A percentile compares a stretch with the other conserved stretches of the same genome.
These are phyloP conservation scores for Coniochaeta sp. DNA, from an alignment of 2,329 filamentous ascomycete species.

Conservation along the genomic window DNA sequence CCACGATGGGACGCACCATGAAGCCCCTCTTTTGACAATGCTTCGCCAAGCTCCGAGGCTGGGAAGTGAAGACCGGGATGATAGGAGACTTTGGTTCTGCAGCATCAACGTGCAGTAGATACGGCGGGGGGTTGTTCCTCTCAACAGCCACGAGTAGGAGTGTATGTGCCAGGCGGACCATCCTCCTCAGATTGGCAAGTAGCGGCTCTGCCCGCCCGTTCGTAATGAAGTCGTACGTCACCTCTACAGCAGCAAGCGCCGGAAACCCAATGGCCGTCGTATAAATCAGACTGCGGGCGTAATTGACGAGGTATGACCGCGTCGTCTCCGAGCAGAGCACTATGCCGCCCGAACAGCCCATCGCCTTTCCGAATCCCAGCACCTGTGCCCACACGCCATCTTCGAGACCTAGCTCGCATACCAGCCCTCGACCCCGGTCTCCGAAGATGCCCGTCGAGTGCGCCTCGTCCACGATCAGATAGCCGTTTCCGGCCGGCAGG, in stretches of 20 bases:
- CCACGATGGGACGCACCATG: conserved; percentile 50
- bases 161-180: conserved; percentile 36
- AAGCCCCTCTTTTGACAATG: conserved; percentile 45
- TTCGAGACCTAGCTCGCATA: too few relatives aligned
- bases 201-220: conserved; percentile 18
- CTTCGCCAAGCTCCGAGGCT: conserved; percentile 45
- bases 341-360: too few relatives aligned
- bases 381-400: too few relatives aligned
- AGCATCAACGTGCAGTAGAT: conserved; percentile 18
- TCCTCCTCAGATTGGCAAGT: conserved; percentile 31
- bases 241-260: conserved; percentile 20
- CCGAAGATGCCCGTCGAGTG: too few relatives aligned
- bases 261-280: conserved; percentile 30
- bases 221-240: conserved; percentile 21
- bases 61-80: conserved; percentile 45
- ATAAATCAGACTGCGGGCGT: conserved; percentile 68
- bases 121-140: conserved; percentile 16
- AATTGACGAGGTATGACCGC: conserved; percentile 64
- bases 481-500: too few relatives aligned
- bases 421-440: too few relatives aligned
- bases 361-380: too few relatives aligned
- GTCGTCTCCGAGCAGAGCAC: conserved; percentile 53
- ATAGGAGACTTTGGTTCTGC: conserved; percentile 43
- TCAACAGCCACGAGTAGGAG: conserved; percentile 22
- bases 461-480: too few relatives aligned